Evolutionary conservation across 768 basidiomycete species (phyloP).

Genomic region (Rhizopogon roseolus): DNA sequence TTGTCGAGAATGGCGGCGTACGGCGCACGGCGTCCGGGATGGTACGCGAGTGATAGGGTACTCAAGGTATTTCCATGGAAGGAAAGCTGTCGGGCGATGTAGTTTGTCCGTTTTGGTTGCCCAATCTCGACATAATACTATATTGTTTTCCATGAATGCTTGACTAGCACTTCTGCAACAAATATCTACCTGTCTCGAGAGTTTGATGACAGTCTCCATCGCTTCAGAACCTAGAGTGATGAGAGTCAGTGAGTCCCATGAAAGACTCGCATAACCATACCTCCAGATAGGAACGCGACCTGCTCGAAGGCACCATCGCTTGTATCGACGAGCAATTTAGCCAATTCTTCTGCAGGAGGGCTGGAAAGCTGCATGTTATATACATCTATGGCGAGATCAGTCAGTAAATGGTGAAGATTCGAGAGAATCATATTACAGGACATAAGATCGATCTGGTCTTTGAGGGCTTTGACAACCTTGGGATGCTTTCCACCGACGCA

Average conservation of each 20-base stretch:
- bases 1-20: slow-evolving; percentile 63
- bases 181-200: slow-evolving; percentile 62
- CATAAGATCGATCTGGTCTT: slow-evolving; percentile 74
- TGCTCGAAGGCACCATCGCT: slow-evolving; percentile 73
- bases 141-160: slow-evolving; percentile 8
- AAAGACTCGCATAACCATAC: slow-evolving; percentile 26
- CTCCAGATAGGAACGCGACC: slow-evolving; percentile 72
- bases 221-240: slow-evolving; percentile 69
- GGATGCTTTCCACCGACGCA: slow-evolving; percentile 76
- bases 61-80: slow-evolving; percentile 84
- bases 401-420: not conserved
- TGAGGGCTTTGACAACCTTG: slow-evolving; percentile 65
- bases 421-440: slow-evolving; percentile 48
- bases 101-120: slow-evolving; percentile 68
- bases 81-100: slow-evolving; percentile 72
- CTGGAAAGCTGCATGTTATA: slow-evolving; percentile 85
- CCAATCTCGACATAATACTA: slow-evolving; percentile 71
- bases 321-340: slow-evolving; percentile 55
- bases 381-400: slow-evolving; percentile 49
- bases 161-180: not conserved
- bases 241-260: not conserved
- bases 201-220: slow-evolving; percentile 83
- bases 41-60: slow-evolving; percentile 63
- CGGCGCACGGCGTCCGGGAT: slow-evolving; percentile 63
- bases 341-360: slow-evolving; percentile 76